Evolutionary conservation across 495 filamentous ascomycete genomes (phyloP).

Genomic region (Penicillium roqueforti): DNA sequence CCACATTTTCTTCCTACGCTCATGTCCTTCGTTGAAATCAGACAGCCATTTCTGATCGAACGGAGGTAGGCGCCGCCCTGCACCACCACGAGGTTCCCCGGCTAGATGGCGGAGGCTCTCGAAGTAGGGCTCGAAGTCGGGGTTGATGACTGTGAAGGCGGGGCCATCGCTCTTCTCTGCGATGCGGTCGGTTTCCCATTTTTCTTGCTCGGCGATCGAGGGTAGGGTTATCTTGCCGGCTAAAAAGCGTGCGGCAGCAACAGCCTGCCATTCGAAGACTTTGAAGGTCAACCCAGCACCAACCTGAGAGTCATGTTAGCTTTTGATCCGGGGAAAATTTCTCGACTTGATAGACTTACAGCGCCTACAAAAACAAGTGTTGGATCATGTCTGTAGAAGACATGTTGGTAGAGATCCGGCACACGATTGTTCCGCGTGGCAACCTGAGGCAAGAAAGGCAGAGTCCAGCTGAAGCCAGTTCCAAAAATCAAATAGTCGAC

Average conservation of each 20-base stretch:
- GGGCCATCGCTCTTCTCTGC: conserved; percentile 46
- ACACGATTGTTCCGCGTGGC: conserved; percentile 50
- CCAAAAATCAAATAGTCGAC: conserved; percentile 57
- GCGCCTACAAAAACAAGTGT: conserved; percentile 38
- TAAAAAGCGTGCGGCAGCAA: conserved; percentile 51
- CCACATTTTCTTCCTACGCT: conserved; percentile 50
- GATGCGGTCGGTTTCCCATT: conserved; percentile 52
- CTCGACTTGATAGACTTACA: conserved; percentile 33
- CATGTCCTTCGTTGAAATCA: conserved; percentile 46
- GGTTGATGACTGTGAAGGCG: conserved; percentile 46
- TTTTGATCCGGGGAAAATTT: conserved; percentile 14
- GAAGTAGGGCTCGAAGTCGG: conserved; percentile 55
- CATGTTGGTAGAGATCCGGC: conserved; percentile 53
- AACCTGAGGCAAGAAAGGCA: conserved; percentile 51
- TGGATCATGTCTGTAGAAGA: conserved; percentile 46
- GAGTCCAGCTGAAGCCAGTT: conserved; percentile 53
- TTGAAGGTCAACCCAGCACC: conserved; percentile 56
- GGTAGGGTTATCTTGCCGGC: conserved; percentile 50
- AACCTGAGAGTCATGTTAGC: conserved; percentile 40
- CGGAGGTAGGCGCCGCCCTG: conserved; percentile 41
- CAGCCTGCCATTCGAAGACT: conserved; percentile 59
- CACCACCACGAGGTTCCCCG: conserved; percentile 35
- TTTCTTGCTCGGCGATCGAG: conserved; percentile 34
- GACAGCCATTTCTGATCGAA: conserved; percentile 48
- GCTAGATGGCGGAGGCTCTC: conserved; percentile 45